Conservation (phyloP, 2,329 filamentous ascomycete genomes). For the Aureobasidium lini region DNA sequence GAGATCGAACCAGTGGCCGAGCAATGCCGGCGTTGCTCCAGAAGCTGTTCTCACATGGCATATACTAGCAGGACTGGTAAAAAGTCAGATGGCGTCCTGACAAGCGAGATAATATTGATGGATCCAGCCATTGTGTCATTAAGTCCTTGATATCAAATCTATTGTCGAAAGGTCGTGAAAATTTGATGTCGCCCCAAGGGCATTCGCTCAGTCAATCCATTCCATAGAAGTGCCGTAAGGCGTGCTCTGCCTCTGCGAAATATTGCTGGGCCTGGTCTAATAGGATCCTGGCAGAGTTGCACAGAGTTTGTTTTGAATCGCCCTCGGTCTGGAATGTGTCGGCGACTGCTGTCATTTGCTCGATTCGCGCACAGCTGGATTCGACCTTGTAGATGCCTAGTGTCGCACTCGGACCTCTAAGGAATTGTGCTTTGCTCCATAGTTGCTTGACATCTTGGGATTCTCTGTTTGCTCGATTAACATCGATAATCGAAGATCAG, state of each 20-base stretch:
- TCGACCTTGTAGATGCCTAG: slow-evolving; percentile 8
- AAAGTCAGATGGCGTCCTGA: not conserved
- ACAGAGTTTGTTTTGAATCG: not conserved
- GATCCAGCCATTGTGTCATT: slow-evolving; percentile 4
- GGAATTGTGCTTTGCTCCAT: slow-evolving; percentile 1
- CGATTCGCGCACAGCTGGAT: not conserved
- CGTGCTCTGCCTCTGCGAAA: not conserved
- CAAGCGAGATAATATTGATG: not conserved
- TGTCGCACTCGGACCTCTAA: slow-evolving; percentile 4
- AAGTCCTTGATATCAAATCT: not conserved
- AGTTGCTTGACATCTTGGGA: slow-evolving; percentile 1
- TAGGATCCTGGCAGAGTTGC: not conserved
- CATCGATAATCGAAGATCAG: no score
- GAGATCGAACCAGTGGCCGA: not conserved
- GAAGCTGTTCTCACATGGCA: not conserved
- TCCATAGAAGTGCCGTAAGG: not conserved
- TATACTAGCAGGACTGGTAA: not conserved
- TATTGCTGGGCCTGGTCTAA: slow-evolving; percentile 2
- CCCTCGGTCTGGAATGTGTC: not conserved
- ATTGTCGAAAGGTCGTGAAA: not conserved
- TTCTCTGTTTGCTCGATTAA: not conserved
- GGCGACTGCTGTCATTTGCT: slow-evolving; percentile 9
- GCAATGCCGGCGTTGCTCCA: not conserved
- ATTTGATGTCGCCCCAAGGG: not conserved
- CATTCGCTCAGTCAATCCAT: not conserved